These are phyloP conservation scores for Pseudogymnoascus sp. DNA, from an alignment of 2,329 filamentous ascomycete genomes.

Conservation along the genomic window DNA sequence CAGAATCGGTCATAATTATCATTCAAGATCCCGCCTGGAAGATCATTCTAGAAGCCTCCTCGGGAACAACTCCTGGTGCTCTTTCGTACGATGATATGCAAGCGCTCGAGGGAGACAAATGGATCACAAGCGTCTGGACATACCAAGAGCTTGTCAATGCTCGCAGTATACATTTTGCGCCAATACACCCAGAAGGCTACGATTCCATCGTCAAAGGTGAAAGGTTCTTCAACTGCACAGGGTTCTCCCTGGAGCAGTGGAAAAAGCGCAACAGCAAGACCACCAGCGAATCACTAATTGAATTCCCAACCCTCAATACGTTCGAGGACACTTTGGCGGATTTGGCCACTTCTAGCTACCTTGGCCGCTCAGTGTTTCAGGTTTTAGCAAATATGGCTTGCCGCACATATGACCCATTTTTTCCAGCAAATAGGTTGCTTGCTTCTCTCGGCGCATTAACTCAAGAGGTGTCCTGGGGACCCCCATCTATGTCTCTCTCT, in stretches of 20 bases:
- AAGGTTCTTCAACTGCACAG: background rate
- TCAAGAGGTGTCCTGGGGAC: constrained; percentile 12
- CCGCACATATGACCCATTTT: constrained; percentile 10
- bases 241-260: background rate
- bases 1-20: constrained; percentile 7
- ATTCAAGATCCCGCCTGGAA: constrained; percentile 7
- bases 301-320: background rate
- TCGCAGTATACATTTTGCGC: background rate
- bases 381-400: constrained; percentile 13
- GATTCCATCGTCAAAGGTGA: background rate
- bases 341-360: constrained; percentile 7
- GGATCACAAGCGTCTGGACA: constrained; percentile 17
- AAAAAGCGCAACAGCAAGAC: background rate
- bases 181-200: background rate
- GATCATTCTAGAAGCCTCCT: background rate
- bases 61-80: background rate
- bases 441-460: constrained; percentile 15
- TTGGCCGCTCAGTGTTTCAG: constrained; percentile 10
- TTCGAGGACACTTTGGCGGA: constrained; percentile 10
- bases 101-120: constrained; percentile 1
- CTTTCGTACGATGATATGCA: constrained; percentile 2
- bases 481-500: constrained; percentile 8
- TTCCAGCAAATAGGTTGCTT: constrained; percentile 12
- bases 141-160: constrained; percentile 14
- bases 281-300: background rate